phyloP scores from a whole-genome alignment of 345 rosid genomes.

The Salix viminalis region DNA sequence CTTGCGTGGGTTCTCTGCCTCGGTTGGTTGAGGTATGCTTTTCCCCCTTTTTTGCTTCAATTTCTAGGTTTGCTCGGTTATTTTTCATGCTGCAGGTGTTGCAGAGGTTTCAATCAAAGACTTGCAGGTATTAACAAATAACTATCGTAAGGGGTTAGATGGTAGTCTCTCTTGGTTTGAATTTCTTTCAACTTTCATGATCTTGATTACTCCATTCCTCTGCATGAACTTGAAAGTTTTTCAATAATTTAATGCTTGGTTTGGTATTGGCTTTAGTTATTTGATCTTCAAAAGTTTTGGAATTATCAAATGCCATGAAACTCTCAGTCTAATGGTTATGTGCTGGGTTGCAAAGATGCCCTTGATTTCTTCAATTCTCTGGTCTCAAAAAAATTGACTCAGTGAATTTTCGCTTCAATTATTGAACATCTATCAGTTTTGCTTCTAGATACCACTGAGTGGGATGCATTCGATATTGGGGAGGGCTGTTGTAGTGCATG shows the following conservation, averaged over 20 bases:
- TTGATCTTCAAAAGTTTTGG: background rate
- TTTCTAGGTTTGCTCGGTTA: no score
- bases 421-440: slow-evolving; percentile 7
- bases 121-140: slow-evolving; percentile 38
- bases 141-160: background rate
- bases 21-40: no score
- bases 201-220: background rate
- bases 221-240: background rate
- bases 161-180: background rate
- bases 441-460: slow-evolving; percentile 68
- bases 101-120: slow-evolving; percentile 76
- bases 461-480: slow-evolving; percentile 82
- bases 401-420: background rate
- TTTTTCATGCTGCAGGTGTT: slow-evolving; percentile 52
- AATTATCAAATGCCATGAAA: background rate
- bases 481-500: slow-evolving; percentile 87
- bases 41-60: no score
- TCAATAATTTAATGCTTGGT: background rate
- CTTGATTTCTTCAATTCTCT: background rate
- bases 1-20: no score
- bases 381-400: background rate
- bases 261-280: background rate
- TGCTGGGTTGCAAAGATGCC: background rate
- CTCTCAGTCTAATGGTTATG: background rate
- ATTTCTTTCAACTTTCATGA: background rate